Evolutionary conservation across 2,329 filamentous ascomycete genomes (phyloP).

Genomic region (Cladosporium sp.): DNA sequence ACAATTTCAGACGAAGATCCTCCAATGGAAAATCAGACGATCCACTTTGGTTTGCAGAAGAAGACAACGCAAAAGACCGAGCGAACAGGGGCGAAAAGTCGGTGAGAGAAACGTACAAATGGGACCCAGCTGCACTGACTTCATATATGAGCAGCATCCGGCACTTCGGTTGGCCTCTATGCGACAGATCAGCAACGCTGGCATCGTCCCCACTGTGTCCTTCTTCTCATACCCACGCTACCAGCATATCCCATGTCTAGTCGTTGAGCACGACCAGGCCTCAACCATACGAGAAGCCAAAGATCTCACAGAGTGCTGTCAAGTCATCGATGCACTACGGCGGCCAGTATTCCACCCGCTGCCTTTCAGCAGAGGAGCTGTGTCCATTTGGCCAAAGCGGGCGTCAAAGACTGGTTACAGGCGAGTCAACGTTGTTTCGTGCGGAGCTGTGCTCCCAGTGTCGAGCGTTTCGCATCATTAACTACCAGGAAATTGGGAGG

Average conservation of each 20-base stretch:
- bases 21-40: constrained; percentile 4
- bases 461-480: neutral
- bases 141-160: constrained; percentile 5
- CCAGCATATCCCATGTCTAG: constrained; percentile 7
- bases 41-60: constrained; percentile 6
- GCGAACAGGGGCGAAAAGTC: neutral
- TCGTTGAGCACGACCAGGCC: neutral
- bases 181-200: constrained; percentile 2
- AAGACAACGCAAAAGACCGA: constrained; percentile 3
- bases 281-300: neutral
- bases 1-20: neutral
- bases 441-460: constrained; percentile 2
- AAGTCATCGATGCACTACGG: neutral
- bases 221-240: constrained; percentile 1
- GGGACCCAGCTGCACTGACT: constrained; percentile 4
- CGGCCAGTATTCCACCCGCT: constrained; percentile 2
- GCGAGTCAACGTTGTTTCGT: neutral
- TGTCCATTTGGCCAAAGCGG: constrained; percentile 1
- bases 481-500: neutral
- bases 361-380: constrained; percentile 2
- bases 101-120: neutral
- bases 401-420: neutral
- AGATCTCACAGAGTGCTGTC: neutral
- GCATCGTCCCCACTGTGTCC: neutral
- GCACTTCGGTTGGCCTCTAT: neutral